A percentile compares a stretch with the other conserved stretches of the same genome.
Conservation (phyloP, 2,329 filamentous ascomycete species). For the Knufia fluminis region DNA sequence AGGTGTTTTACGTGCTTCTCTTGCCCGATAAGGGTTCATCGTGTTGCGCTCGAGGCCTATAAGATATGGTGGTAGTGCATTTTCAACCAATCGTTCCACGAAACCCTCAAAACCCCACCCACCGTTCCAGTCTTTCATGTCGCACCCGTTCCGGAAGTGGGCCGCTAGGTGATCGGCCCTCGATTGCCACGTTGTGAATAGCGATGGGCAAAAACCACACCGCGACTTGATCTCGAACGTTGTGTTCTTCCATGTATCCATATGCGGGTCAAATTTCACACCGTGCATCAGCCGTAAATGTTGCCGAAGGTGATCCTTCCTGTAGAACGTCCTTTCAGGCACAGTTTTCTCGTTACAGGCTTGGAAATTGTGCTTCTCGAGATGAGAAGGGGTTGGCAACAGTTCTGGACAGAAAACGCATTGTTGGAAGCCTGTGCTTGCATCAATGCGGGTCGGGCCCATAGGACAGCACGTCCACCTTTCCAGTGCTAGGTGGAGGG, state of each 20-base stretch:
- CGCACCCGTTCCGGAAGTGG: conserved; percentile 31
- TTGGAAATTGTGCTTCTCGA: conserved; percentile 50
- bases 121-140: conserved; percentile 32
- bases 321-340: conserved; percentile 50
- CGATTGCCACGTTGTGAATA: conserved; percentile 26
- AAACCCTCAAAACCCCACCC: conserved; percentile 32
- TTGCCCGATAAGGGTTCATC: conserved; percentile 24
- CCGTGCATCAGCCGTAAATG: conserved; percentile 49
- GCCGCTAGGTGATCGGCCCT: conserved; percentile 32
- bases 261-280: conserved; percentile 38
- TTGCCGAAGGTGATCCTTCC: conserved; percentile 50
- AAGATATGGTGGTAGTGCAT: conserved; percentile 30
- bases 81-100: conserved; percentile 27
- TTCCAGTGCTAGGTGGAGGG: conserved; percentile 47
- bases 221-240: conserved; percentile 40
- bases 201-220: conserved; percentile 29
- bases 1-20: background rate
- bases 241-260: conserved; percentile 48
- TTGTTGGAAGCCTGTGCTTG: conserved; percentile 24
- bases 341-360: conserved; percentile 52
- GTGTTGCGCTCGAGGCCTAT: conserved; percentile 28
- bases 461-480: conserved; percentile 53
- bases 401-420: conserved; percentile 51
- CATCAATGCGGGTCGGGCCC: conserved; percentile 41
- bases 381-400: conserved; percentile 47